Conservation (phyloP, 495 filamentous ascomycete species). For the Apiosordaria backusii region DNA sequence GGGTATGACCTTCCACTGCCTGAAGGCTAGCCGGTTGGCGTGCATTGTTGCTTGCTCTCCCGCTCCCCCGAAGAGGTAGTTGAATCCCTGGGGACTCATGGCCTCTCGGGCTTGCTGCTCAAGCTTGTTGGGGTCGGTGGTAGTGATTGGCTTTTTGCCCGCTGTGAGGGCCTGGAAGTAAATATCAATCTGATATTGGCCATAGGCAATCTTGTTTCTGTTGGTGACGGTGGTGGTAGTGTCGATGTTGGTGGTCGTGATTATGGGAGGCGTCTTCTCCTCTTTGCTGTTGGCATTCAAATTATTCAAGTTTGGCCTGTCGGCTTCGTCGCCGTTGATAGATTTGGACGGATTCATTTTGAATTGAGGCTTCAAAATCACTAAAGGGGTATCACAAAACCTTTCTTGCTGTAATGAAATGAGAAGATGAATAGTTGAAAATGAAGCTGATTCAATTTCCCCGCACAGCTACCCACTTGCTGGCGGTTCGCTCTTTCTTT, state of each 20-base stretch:
- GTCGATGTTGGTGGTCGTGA: conserved; percentile 7
- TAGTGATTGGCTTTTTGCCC: conserved; percentile 49
- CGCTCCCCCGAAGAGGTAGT: conserved; percentile 63
- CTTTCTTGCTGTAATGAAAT: not conserved
- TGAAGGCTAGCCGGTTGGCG: conserved; percentile 60
- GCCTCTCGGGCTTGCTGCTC: conserved; percentile 53
- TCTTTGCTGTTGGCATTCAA: not conserved
- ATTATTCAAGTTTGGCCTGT: not conserved
- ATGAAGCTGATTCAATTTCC: not conserved
- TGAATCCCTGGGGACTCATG: conserved; percentile 49
- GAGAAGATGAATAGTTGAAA: not conserved
- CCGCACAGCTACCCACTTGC: conserved; percentile 8
- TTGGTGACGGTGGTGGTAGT: conserved; percentile 36
- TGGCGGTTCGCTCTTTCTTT: not conserved
- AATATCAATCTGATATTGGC: conserved; percentile 47
- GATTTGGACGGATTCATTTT: not conserved
- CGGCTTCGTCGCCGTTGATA: not conserved
- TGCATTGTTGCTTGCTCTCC: conserved; percentile 64
- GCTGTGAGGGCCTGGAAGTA: conserved; percentile 49
- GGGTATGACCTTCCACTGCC: conserved; percentile 59
- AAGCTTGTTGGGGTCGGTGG: conserved; percentile 58
- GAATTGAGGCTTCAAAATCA: not conserved
- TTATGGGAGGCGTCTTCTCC: not conserved
- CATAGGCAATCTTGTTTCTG: conserved; percentile 35
- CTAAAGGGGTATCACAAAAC: not conserved